Percentiles rank a stretch among this genome's conserved stretches.
Conservation (phyloP, 768 basidiomycete genomes). For the Hygrophorus pudorinus region DNA sequence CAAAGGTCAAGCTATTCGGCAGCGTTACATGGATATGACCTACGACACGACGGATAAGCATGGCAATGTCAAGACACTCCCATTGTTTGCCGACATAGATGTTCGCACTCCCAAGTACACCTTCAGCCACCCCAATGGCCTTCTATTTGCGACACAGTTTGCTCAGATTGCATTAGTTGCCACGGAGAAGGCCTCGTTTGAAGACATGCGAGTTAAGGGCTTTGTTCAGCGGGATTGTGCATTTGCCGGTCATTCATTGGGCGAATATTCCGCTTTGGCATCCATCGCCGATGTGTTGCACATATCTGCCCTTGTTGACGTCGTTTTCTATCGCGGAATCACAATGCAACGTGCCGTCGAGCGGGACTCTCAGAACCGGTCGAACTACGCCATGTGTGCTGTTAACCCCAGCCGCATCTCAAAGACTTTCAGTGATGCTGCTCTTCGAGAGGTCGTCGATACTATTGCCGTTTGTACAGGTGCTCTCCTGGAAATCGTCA, state of each 20-base stretch:
- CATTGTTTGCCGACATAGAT: slow-evolving; percentile 93
- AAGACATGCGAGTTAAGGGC: slow-evolving; percentile 95
- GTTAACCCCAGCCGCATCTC: slow-evolving; percentile 95
- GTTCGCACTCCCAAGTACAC: slow-evolving; percentile 92
- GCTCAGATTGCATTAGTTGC: slow-evolving; percentile 98
- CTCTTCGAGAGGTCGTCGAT: slow-evolving; percentile 96
- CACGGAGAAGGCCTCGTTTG: slow-evolving; percentile 96
- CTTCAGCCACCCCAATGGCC: slow-evolving; percentile 93
- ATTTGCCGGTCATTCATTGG: slow-evolving; percentile 96
- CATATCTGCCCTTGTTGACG: slow-evolving; percentile 90
- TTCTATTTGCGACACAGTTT: slow-evolving; percentile 96
- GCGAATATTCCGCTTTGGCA: slow-evolving; percentile 96
- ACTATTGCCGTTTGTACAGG: slow-evolving; percentile 68
- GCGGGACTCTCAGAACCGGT: slow-evolving; percentile 85
- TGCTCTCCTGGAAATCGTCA: slow-evolving; percentile 93
- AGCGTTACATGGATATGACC: slow-evolving; percentile 99
- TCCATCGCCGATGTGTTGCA: slow-evolving; percentile 96
- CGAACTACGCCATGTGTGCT: slow-evolving; percentile 99
- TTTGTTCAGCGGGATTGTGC: slow-evolving; percentile 87
- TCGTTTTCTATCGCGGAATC: slow-evolving; percentile 99
- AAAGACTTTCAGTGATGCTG: slow-evolving; percentile 88
- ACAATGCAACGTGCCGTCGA: slow-evolving; percentile 99
- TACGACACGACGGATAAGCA: slow-evolving; percentile 97
- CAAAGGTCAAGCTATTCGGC: slow-evolving; percentile 95
- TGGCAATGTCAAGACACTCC: slow-evolving; percentile 90